A percentile compares a stretch with the other conserved stretches of the same genome.
phyloP scores from a whole-genome alignment of 2,329 filamentous ascomycete species.

The Ophiostoma piceae region DNA sequence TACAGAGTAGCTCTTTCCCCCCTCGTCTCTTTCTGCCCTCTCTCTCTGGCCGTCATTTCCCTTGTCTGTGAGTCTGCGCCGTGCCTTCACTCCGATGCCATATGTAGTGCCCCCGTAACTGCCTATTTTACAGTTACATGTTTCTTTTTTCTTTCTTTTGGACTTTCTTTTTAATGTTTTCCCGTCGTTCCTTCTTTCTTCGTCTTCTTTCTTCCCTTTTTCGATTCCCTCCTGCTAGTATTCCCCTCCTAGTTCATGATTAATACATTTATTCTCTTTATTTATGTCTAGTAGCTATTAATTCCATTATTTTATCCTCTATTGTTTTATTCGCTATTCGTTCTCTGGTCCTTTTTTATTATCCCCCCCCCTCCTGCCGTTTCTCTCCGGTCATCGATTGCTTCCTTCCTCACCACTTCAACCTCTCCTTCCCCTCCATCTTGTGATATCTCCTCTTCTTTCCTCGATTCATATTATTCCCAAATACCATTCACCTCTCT shows the following conservation, averaged over 20 bases:
- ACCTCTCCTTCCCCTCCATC: slow-evolving; percentile 4
- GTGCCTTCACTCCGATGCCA: slow-evolving; percentile 9
- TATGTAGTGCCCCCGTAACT: slow-evolving; percentile 3
- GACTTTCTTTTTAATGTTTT: not conserved
- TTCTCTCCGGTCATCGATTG: slow-evolving; percentile 10
- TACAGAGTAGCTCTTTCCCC: not conserved
- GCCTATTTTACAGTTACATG: not conserved
- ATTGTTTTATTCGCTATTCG: slow-evolving; percentile 8
- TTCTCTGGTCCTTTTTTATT: slow-evolving; percentile 9
- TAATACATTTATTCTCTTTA: not conserved
- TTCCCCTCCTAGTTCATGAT: slow-evolving; percentile 15
- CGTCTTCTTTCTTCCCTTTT: slow-evolving; percentile 15
- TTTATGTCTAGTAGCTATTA: not conserved
- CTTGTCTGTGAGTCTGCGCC: slow-evolving; percentile 9
- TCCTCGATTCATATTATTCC: not conserved
- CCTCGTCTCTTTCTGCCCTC: not conserved
- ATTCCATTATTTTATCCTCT: slow-evolving; percentile 11
- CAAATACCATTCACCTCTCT: not conserved
- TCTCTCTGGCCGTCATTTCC: not conserved
- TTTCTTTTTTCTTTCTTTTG: not conserved
- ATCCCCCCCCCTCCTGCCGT: slow-evolving; percentile 13
- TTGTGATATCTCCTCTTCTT: not conserved
- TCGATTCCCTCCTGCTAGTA: slow-evolving; percentile 11
- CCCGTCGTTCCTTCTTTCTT: slow-evolving; percentile 14
- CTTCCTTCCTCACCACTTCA: slow-evolving; percentile 12